phyloP scores from a whole-genome alignment of 345 rosid species.

The Euclidium syriacum region DNA sequence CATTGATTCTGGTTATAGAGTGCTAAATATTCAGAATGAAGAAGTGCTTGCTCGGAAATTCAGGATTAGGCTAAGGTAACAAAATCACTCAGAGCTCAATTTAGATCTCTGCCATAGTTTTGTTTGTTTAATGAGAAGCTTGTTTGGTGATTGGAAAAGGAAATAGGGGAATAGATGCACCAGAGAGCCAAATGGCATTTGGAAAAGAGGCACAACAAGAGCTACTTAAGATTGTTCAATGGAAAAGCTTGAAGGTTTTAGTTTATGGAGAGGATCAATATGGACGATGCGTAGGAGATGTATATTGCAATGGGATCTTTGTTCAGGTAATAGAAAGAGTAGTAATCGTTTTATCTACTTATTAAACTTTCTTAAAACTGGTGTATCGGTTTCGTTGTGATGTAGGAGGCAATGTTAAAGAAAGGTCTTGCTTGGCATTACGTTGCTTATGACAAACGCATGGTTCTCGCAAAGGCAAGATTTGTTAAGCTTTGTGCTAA shows the following conservation, averaged over 20 bases:
- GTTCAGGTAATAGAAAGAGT: conserved; percentile 50
- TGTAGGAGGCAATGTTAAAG: conserved; percentile 72
- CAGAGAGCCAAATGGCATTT: conserved; percentile 68
- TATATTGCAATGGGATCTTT: conserved; percentile 60
- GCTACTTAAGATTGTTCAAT: conserved; percentile 49
- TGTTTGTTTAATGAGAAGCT: not conserved
- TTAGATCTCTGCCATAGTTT: not conserved
- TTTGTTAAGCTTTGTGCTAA: not conserved
- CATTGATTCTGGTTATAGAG: conserved; percentile 49
- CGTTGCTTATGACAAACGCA: conserved; percentile 49
- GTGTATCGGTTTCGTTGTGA: not conserved
- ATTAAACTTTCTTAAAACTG: not conserved
- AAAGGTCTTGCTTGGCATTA: conserved; percentile 90
- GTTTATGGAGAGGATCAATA: conserved; percentile 66
- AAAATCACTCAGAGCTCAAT: not conserved
- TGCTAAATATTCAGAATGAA: conserved; percentile 20
- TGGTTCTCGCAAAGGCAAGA: conserved; percentile 49
- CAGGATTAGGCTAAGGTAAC: conserved; percentile 69
- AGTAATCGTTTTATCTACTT: not conserved
- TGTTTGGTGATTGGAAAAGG: conserved; percentile 7
- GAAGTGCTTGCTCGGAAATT: conserved; percentile 77
- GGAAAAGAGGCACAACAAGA: conserved; percentile 73
- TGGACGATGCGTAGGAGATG: conserved; percentile 56
- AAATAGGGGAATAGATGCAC: conserved; percentile 90
- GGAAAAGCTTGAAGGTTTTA: conserved; percentile 58